Base-by-base conservation (phyloP, 2,329 filamentous ascomycete species). In the Penicillium sp. region DNA sequence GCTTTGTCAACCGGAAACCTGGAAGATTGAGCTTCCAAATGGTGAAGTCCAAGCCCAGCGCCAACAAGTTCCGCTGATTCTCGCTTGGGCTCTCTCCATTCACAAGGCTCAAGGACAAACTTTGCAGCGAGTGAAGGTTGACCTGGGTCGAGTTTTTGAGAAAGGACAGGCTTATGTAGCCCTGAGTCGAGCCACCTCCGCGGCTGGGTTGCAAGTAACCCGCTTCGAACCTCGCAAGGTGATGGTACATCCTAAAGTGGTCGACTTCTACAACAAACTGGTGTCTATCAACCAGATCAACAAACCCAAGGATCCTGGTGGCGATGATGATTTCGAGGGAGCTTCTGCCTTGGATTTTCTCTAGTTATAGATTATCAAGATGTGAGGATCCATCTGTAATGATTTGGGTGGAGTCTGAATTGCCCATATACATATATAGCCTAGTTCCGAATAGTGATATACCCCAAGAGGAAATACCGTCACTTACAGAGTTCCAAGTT, bases 81-180 rank as follows among this genome's bases (percentile, higher is more conserved):
- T 99, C 26, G 94, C 94, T 0, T 99, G 94, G 94, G 94, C 94
- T 2, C 77, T 99, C 18, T 96, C 92, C 1, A 99, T 99, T 55
- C 94, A 99, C 79, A 99, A 99, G 75, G 94, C 94, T 1, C 93
- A 97, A 71, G 93, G 93, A 1, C 93, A 97, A 72, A 97, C 93
- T 29, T 78, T 97, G 23, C 92, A 96, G 68, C 83, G 93, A 47
- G 94, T 99, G 55, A 96, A 96, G 69, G 94, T 99, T 23, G 92
- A 99, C 70, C 81, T 99, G 0, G 90, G 91, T 26, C 89, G 86
- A 58, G 90, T 96, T 1, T 99, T 99, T 66, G 94, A 99, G 71
- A 97, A 96, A 73, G 94, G 94, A 0, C 94, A 99, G 73, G 94
- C 94, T 5, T 99, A 99, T 69, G 94, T 99, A 48, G 94, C 94